Conservation (phyloP, 106 monocot species). For the Alisma plantagoaquatica region DNA sequence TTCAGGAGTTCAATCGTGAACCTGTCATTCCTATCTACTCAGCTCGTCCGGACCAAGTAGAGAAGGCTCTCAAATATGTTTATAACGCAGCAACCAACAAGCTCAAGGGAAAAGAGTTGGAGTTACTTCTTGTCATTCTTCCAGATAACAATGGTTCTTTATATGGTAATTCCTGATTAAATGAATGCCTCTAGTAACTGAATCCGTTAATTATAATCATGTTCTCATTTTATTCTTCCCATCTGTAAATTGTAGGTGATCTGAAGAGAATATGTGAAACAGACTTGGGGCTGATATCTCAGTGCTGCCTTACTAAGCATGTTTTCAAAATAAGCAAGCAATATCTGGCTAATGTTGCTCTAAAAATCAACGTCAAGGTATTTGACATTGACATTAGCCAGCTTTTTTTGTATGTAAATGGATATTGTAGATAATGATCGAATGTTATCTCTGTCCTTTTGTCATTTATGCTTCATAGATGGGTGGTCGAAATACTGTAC, state of each 20-base stretch:
- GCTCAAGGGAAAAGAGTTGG: constrained; percentile 79
- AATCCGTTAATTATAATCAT: background rate
- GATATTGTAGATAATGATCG: background rate
- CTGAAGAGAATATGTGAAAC: constrained; percentile 86
- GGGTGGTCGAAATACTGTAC: constrained; percentile 89
- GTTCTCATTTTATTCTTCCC: background rate
- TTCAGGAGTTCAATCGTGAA: constrained; percentile 64
- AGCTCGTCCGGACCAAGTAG: constrained; percentile 76
- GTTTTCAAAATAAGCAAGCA: constrained; percentile 79
- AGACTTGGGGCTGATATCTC: constrained; percentile 74
- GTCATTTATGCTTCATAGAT: constrained; percentile 29
- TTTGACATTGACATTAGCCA: background rate
- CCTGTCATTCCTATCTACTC: constrained; percentile 66
- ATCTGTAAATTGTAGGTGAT: constrained; percentile 38
- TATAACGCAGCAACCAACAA: constrained; percentile 56
- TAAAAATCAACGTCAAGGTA: constrained; percentile 94
- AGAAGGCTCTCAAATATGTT: constrained; percentile 76
- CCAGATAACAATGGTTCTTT: constrained; percentile 89
- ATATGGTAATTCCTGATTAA: constrained; percentile 31
- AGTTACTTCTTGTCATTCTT: constrained; percentile 74
- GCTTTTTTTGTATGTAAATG: background rate
- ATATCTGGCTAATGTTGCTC: constrained; percentile 78
- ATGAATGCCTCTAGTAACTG: background rate
- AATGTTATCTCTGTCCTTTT: background rate
- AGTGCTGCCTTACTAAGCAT: constrained; percentile 86